phyloP scores from a whole-genome alignment of 2,329 filamentous ascomycete species.

The Lachnellula hyalina region DNA sequence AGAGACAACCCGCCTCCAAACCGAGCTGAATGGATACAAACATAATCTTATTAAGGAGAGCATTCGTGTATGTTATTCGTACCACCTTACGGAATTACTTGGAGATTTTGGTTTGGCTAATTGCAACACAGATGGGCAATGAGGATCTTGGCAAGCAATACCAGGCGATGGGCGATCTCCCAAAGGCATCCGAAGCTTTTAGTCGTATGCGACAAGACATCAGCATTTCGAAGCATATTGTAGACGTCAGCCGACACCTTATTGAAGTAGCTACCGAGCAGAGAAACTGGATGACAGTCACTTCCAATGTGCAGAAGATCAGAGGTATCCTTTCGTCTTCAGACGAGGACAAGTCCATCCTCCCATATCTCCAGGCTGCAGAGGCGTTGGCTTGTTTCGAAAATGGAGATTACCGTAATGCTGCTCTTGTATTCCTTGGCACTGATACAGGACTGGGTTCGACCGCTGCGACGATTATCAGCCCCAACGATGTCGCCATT shows the following conservation, averaged over 20 bases:
- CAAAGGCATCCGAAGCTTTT: conserved; percentile 70
- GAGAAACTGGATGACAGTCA: conserved; percentile 68
- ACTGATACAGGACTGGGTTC: conserved; percentile 39
- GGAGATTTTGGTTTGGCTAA: neutral
- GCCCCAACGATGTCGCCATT: conserved; percentile 81
- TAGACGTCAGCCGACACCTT: conserved; percentile 75
- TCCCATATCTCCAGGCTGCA: conserved; percentile 50
- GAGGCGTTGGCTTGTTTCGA: conserved; percentile 58
- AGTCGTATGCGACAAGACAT: conserved; percentile 86
- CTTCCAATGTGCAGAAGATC: conserved; percentile 63
- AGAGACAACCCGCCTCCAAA: conserved; percentile 72
- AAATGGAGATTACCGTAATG: conserved; percentile 53
- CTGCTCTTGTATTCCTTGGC: conserved; percentile 60
- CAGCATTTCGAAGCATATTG: conserved; percentile 74
- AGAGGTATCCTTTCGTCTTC: conserved; percentile 38
- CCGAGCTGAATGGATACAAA: conserved; percentile 85
- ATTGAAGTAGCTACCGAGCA: conserved; percentile 72
- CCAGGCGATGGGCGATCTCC: conserved; percentile 70
- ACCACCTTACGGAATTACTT: too few relatives aligned
- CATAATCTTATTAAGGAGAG: conserved; percentile 98
- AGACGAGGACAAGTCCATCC: conserved; percentile 42
- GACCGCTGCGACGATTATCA: conserved; percentile 66
- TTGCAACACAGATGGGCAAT: conserved; percentile 70
- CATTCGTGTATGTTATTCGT: conserved; percentile 62
- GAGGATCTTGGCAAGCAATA: conserved; percentile 86